Conservation (phyloP, 805 yeast species). For the Cyberlindnera maritima region DNA sequence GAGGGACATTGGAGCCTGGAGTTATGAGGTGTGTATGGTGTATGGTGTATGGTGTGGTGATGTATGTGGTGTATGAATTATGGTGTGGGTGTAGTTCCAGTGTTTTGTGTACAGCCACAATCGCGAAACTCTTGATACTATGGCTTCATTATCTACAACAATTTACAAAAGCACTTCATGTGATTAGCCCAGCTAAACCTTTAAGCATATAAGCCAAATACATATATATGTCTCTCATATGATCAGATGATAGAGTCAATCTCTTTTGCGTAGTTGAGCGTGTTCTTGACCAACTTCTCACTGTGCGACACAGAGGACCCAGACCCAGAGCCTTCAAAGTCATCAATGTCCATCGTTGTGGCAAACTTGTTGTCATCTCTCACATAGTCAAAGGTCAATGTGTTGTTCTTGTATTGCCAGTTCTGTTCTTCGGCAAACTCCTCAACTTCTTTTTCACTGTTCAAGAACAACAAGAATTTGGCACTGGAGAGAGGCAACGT, state of each 20-base stretch:
- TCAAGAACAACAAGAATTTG: slow-evolving; percentile 72
- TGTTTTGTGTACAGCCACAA: too few relatives aligned
- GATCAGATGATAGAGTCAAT: slow-evolving; percentile 85
- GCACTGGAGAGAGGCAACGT: slow-evolving; percentile 79
- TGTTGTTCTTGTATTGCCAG: slow-evolving; percentile 58
- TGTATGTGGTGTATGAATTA: too few relatives aligned
- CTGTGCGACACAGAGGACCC: slow-evolving; percentile 27
- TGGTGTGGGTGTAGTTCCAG: too few relatives aligned
- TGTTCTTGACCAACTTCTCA: slow-evolving; percentile 57
- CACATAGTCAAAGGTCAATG: slow-evolving; percentile 40
- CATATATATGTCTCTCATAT: too few relatives aligned
- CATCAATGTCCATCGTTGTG: slow-evolving; percentile 24
- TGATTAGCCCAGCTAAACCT: not conserved
- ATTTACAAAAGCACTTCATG: too few relatives aligned
- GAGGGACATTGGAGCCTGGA: too few relatives aligned
- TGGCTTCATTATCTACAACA: too few relatives aligned
- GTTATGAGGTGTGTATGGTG: too few relatives aligned
- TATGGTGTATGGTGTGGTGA: too few relatives aligned
- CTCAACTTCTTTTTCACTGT: slow-evolving; percentile 51
- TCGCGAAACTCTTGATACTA: too few relatives aligned
- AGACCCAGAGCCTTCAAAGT: too few relatives aligned
- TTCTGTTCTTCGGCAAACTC: slow-evolving; percentile 50
- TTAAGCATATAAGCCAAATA: too few relatives aligned
- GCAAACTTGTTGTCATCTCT: slow-evolving; percentile 18
- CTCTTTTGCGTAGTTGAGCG: slow-evolving; percentile 85